Evolutionary conservation across 208 protist species (phyloP), one percentile per base, ranked within the genome.

Genomic region (Trypanosoma mega): DNA sequence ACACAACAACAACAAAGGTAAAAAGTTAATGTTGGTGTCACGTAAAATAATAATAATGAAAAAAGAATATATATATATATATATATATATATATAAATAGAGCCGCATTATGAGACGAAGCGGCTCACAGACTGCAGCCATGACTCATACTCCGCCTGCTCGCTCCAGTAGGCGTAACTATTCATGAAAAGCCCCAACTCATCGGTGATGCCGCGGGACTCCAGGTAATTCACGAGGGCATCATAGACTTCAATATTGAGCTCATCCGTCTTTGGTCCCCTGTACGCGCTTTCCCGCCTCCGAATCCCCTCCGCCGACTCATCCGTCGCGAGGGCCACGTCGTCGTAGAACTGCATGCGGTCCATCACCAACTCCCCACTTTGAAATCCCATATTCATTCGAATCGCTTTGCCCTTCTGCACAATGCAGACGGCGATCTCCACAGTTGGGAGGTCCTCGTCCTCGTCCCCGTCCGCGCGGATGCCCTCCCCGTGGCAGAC

Each of bases 111-210:
- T 36, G 82, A 74, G 1, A 82, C 73, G 54, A 96, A 93, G 56
- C 82, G 76, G 69, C 85, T 82, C 60, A 96, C 80, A 30, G 49
- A 68, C 39, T 65, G 62, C 29, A 96, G 82, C 90, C 90, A 96
- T 33, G 61, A 62, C 68, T 94, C 90, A 67, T 96, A 96, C 67
- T 96, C 90, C 74, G 89, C 78, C 81, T 96, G 90, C 79, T 96
- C 90, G 23, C 80, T 71, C 87, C 85, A 96, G 67, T 81, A 90
- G 70, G 64, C 78, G 74, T 94, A 94, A 20, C 80, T 51, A 5
- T 80, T 72, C 29, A 94, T 67, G 41, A 94, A 96, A 66, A 87
- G 73, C 11, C 77, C 87, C 16, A 96, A 55, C 43, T 82, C 78
- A 48, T 96, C 85, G 46, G 90, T 77, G 8, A 96, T 77, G 43